phyloP scores from a whole-genome alignment of 495 filamentous ascomycete genomes.

The Aspergillus nanangensis region DNA sequence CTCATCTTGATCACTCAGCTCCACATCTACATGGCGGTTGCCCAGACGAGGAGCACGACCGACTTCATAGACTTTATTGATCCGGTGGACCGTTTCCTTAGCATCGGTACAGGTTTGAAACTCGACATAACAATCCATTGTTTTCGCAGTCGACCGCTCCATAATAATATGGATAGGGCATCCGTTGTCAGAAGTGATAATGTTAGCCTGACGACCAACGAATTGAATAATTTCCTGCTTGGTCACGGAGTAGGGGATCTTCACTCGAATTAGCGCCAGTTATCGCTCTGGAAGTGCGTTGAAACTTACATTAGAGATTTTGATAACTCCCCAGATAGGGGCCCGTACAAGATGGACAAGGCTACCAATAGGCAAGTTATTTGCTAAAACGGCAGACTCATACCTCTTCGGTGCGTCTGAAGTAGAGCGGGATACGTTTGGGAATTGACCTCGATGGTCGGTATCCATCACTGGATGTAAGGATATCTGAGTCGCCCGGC shows the following conservation, averaged over 20 bases:
- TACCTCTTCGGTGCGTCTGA: constrained; percentile 5
- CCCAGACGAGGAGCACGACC: constrained; percentile 55
- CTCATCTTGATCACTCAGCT: constrained; percentile 52
- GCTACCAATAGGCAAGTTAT: constrained; percentile 24
- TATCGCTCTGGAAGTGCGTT: constrained; percentile 4
- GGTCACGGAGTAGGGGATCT: constrained; percentile 68
- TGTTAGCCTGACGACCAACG: constrained; percentile 59
- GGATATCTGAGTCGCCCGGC: background rate
- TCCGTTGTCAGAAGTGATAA: constrained; percentile 48
- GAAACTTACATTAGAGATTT: constrained; percentile 42
- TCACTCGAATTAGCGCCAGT: constrained; percentile 5
- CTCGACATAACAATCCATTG: constrained; percentile 71
- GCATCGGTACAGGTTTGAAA: constrained; percentile 54
- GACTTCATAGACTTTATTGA: constrained; percentile 39
- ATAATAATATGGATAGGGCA: constrained; percentile 78
- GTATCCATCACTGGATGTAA: background rate
- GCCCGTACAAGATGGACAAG: constrained; percentile 10
- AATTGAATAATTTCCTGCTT: constrained; percentile 66
- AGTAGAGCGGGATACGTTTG: background rate
- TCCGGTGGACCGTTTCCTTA: constrained; percentile 26
- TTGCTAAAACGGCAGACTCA: constrained; percentile 7
- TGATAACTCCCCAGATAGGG: constrained; percentile 38
- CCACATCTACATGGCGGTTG: constrained; percentile 59
- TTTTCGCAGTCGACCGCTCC: constrained; percentile 74
- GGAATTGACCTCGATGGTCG: background rate